Evolutionary conservation across 495 filamentous ascomycete species (phyloP).

Genomic region (Penicillium ucsense): DNA sequence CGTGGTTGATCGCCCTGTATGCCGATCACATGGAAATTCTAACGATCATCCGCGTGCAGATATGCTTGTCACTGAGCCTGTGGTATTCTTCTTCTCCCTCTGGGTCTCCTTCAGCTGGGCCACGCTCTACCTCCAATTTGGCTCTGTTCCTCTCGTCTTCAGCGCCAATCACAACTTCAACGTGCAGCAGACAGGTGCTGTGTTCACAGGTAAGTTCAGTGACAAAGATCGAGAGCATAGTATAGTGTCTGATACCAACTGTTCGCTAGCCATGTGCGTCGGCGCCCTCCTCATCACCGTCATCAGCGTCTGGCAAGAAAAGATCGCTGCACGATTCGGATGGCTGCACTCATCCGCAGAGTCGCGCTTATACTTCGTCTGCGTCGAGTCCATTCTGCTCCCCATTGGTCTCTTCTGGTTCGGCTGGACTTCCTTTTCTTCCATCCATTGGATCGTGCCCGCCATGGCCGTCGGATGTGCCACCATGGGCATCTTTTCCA

Average conservation of each 20-base stretch:
- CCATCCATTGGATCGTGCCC: slow-evolving; percentile 71
- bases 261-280: slow-evolving; percentile 48
- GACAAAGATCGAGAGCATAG: too few relatives aligned
- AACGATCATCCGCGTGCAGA: slow-evolving; percentile 24
- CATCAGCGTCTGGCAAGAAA: slow-evolving; percentile 68
- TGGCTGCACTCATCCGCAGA: slow-evolving; percentile 54
- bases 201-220: slow-evolving; percentile 50
- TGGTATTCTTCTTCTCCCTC: slow-evolving; percentile 89
- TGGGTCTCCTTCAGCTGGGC: slow-evolving; percentile 92
- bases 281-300: slow-evolving; percentile 59
- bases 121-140: slow-evolving; percentile 76
- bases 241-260: background rate
- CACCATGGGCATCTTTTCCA: slow-evolving; percentile 79
- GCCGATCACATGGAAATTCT: background rate
- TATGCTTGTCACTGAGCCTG: slow-evolving; percentile 79
- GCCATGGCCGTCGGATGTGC: slow-evolving; percentile 59
- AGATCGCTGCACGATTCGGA: slow-evolving; percentile 31
- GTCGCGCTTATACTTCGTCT: slow-evolving; percentile 73
- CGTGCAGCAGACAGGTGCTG: slow-evolving; percentile 54
- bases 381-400: slow-evolving; percentile 56
- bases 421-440: slow-evolving; percentile 58
- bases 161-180: slow-evolving; percentile 57
- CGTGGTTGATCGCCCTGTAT: background rate
- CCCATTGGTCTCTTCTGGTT: slow-evolving; percentile 80
- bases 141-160: slow-evolving; percentile 72